These are phyloP conservation scores for Nemophila menziesii DNA, from an alignment of 257 asterid genomes.

Conservation along the genomic window DNA sequence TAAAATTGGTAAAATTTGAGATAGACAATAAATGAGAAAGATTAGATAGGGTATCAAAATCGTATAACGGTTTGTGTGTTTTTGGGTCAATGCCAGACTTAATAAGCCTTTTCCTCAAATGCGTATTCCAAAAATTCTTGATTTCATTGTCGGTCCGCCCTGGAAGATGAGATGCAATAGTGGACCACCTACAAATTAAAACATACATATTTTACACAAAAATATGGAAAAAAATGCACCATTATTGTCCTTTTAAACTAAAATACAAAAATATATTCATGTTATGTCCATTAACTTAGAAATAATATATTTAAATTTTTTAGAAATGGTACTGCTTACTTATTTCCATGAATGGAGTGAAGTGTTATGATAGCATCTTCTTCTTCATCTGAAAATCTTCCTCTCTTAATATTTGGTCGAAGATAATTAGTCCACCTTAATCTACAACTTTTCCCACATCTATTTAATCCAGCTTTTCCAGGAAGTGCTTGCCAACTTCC, in stretches of 20 bases:
- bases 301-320: too few species aligned
- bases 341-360: constrained; percentile 24
- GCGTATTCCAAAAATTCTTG: constrained; percentile 58
- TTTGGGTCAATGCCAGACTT: constrained; percentile 41
- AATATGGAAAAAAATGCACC: too few species aligned
- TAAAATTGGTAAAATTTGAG: constrained; percentile 5
- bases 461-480: constrained; percentile 18
- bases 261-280: too few species aligned
- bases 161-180: constrained; percentile 46
- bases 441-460: constrained; percentile 37
- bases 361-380: constrained; percentile 19
- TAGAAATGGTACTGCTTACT: constrained; percentile 11
- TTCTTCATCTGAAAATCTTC: constrained; percentile 22
- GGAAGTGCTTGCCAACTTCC: constrained; percentile 26
- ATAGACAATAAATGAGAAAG: constrained; percentile 11
- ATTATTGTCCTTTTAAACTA: too few species aligned
- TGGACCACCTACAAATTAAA: constrained; percentile 43
- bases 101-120: constrained; percentile 40
- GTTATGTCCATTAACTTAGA: too few species aligned
- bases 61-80: constrained; percentile 34
- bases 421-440: constrained; percentile 33
- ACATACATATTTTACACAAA: neutral
- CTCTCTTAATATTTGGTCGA: constrained; percentile 28
- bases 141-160: constrained; percentile 66
- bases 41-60: constrained; percentile 15